Base-by-base conservation (phyloP, 1,284 basidiomycete species). In the Boletellus deceptivus region DNA sequence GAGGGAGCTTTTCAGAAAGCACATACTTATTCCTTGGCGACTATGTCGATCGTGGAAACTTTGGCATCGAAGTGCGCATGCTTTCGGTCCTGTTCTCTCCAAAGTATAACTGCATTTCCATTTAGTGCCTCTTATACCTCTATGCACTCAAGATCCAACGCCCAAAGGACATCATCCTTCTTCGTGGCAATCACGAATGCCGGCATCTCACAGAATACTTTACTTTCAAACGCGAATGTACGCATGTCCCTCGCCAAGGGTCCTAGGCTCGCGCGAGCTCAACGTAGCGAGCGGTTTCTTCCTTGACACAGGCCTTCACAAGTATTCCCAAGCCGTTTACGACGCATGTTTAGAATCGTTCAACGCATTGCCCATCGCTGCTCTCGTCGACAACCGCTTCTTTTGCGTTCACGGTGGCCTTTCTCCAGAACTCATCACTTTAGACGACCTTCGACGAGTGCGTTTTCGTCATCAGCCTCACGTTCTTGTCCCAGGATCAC, bases 181-280 rank as follows among this genome's bases (percentile, higher is more conserved):
- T 99, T 20, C 87, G 96, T 44, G 96, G 96, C 20, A 99, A 99
- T 72, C 96, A 99, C 73, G 96, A 99, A 78, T 99, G 96, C 66
- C 84, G 89, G 43, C 94, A 98, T 72, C 76, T 98, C 53, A 98
- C 94, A 10, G 93, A 96, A 72, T 97, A 96, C 72, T 97, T 98
- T 68, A 97, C 94, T 22, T 98, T 97, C 79, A 95, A 94, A 74
- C 86, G 92, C 49, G 94, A 95, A 57, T 55, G 41, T 52, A 44
- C 29, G 50, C 46, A 35, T 34, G 7, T 44, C 11, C 42, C 40
- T 27, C 13, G 29, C 40, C 45, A 44, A 25, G 18, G 25, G 33
- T 24, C 35, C 14, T 25, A 27, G 17, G 35, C 34, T 13, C n/a
- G 8, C 33, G 22, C 7, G 22, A 18, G 25, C 42, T 52, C 36